Evolutionary conservation across 495 filamentous ascomycete species (phyloP).

Genomic region (Trichoderma asperelloides): DNA sequence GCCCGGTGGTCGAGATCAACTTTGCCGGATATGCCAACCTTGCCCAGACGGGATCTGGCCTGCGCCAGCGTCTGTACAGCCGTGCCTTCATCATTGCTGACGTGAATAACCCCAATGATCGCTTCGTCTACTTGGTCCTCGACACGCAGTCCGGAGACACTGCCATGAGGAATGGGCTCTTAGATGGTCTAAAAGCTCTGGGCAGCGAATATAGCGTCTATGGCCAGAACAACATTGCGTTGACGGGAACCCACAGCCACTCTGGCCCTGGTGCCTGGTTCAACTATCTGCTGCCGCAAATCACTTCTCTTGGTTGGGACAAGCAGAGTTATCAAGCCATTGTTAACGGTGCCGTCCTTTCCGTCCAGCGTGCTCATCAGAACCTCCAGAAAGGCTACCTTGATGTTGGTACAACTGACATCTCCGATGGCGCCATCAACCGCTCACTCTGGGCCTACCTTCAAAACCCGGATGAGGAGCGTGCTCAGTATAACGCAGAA

Average conservation of each 20-base stretch:
- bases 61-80: constrained; percentile 79
- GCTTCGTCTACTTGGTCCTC: constrained; percentile 80
- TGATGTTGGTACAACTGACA: constrained; percentile 36
- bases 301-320: constrained; percentile 81
- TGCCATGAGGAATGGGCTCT: constrained; percentile 73
- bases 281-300: constrained; percentile 90
- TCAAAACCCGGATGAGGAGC: constrained; percentile 74
- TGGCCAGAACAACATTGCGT: constrained; percentile 68
- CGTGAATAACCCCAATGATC: constrained; percentile 53
- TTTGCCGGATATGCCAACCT: constrained; percentile 67
- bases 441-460: constrained; percentile 84
- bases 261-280: constrained; percentile 90
- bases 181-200: constrained; percentile 59
- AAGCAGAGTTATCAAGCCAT: constrained; percentile 83
- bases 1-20: constrained; percentile 51
- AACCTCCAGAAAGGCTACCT: constrained; percentile 50
- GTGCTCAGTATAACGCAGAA: constrained; percentile 53
- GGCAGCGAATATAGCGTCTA: constrained; percentile 48
- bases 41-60: constrained; percentile 68
- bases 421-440: constrained; percentile 71
- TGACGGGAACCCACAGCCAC: constrained; percentile 90
- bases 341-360: constrained; percentile 76
- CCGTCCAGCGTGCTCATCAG: constrained; percentile 76
- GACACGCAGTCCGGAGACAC: constrained; percentile 84
- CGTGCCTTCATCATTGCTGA: constrained; percentile 85